Evolutionary conservation across 768 basidiomycete genomes (phyloP).

Genomic region (Lanmaoa rubissima): DNA sequence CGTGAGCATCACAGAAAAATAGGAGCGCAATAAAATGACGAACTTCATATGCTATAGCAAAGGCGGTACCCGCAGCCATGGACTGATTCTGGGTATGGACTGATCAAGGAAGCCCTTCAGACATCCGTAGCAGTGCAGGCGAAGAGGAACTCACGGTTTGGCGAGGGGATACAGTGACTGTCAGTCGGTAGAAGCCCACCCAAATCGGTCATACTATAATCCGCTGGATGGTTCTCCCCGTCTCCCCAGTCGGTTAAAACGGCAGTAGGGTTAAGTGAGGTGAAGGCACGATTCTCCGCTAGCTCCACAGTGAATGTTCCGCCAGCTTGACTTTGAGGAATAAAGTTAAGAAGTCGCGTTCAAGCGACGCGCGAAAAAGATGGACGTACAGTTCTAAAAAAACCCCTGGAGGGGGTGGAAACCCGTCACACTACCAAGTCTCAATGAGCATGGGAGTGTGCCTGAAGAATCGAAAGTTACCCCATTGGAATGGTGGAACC

Average conservation of each 20-base stretch:
- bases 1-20: neutral
- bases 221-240: neutral
- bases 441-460: neutral
- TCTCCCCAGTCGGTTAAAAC: neutral
- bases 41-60: slow-evolving; percentile 15
- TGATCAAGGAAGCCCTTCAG: neutral
- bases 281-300: neutral
- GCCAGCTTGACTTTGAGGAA: slow-evolving; percentile 4
- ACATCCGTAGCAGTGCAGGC: neutral
- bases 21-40: neutral
- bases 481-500: neutral
- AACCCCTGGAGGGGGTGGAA: neutral
- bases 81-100: slow-evolving; percentile 15
- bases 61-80: slow-evolving; percentile 6
- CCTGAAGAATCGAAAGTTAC: neutral
- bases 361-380: neutral
- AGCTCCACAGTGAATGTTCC: neutral
- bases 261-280: neutral
- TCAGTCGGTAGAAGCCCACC: neutral
- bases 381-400: slow-evolving; percentile 13
- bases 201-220: neutral
- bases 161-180: neutral
- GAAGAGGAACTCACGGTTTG: slow-evolving; percentile 14
- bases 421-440: neutral
- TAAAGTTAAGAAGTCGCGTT: neutral